Percentiles rank a stretch among this genome's conserved stretches.
Conservation (phyloP, 2,329 filamentous ascomycete genomes). For the Penicillium sp. region DNA sequence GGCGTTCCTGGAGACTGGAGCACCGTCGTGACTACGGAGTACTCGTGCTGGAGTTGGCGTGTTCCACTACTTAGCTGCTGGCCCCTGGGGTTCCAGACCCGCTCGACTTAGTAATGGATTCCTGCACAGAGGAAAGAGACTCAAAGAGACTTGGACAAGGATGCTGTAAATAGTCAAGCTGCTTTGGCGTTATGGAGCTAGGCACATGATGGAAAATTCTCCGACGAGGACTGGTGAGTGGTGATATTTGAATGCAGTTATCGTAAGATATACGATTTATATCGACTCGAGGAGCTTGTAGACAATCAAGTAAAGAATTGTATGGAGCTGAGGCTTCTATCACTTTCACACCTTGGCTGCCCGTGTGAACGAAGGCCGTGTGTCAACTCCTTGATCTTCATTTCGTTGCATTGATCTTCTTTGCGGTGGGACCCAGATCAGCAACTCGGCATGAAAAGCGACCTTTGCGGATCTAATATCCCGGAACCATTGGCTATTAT, state of each 20-base stretch:
- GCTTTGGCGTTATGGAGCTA: background rate
- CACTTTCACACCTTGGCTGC: background rate
- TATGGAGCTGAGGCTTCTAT: too few species aligned
- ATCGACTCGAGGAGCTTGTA: too few species aligned
- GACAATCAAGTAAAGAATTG: too few species aligned
- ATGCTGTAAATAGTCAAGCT: background rate
- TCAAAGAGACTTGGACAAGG: background rate
- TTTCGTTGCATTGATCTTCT: background rate
- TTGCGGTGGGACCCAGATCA: background rate
- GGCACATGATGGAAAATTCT: background rate
- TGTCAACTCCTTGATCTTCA: background rate
- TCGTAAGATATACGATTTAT: too few species aligned
- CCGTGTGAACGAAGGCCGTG: background rate
- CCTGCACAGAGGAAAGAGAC: background rate
- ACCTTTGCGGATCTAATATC: background rate
- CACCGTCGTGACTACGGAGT: background rate
- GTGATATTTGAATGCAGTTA: too few species aligned
- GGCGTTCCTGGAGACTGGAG: background rate
- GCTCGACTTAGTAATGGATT: slow-evolving; percentile 14
- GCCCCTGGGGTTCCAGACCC: slow-evolving; percentile 7
- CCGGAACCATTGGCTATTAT: background rate
- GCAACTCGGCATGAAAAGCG: slow-evolving; percentile 1
- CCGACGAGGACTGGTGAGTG: too few species aligned
- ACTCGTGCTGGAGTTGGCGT: background rate
- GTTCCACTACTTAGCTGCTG: background rate